Conservation (phyloP, 2,329 filamentous ascomycete genomes). For the Cercospora sp. region DNA sequence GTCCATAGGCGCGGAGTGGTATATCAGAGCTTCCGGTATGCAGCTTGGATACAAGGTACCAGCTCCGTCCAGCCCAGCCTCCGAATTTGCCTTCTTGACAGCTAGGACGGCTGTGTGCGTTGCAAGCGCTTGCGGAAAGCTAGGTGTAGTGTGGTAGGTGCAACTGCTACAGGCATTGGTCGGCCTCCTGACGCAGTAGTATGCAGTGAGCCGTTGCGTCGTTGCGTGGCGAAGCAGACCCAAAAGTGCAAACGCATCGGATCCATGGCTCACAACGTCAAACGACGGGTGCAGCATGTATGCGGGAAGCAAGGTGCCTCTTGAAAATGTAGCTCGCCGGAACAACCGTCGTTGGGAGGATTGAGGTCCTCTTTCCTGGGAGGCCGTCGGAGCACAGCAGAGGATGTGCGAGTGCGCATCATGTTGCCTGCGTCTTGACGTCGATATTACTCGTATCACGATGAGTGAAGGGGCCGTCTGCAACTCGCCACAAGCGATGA, state of each 20-base stretch:
- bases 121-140: background rate
- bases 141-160: background rate
- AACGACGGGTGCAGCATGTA: conserved; percentile 11
- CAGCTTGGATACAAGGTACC: background rate
- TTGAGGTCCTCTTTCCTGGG: background rate
- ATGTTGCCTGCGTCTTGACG: conserved; percentile 10
- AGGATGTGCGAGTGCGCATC: background rate
- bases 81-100: background rate
- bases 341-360: background rate
- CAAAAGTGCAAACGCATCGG: background rate
- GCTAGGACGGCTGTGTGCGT: background rate
- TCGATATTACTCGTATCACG: background rate
- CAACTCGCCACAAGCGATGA: background rate
- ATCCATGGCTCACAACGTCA: conserved; percentile 2
- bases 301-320: conserved; percentile 3
- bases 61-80: background rate
- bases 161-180: background rate
- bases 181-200: background rate
- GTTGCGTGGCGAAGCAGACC: background rate
- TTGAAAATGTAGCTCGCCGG: background rate
- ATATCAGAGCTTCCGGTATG: background rate
- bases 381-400: background rate
- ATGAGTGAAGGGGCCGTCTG: background rate
- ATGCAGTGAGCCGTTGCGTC: background rate
- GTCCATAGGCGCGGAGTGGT: background rate